Base-by-base conservation (phyloP, 2,329 filamentous ascomycete species). In the Fusarium cicatricum region DNA sequence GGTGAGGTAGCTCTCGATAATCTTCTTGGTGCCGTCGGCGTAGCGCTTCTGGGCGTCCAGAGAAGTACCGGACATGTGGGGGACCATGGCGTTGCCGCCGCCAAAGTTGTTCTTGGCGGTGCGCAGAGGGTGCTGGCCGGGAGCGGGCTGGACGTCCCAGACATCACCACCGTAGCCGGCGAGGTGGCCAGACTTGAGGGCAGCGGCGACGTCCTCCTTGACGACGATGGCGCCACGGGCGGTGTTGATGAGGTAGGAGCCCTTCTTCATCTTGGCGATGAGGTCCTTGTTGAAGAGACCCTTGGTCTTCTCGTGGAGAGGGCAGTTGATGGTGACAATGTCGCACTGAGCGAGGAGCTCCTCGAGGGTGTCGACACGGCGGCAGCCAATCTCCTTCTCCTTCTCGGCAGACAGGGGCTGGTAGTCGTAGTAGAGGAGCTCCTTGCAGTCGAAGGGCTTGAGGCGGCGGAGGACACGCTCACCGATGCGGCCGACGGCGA, bases 391-490 rank as follows among this genome's bases (percentile, higher is more conserved):
- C 84, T 97, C 94, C 79, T 90, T 87, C 87, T 98, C 93, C 71
- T 87, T 83, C 82, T 97, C 92, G 58, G 91, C 73, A 58, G 80
- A 84, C 65, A 99, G 85, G 46, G 94, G 92, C 85, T 99, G 95
- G 90, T 99, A 99, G 83, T 99, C 95, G 77, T 91, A 98, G 90
- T 99, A 99, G 64, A 98, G 87, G 44, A 99, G 87, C 85, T 98
- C 94, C 89, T 97, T 97, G 91, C 95, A 99, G 84, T 97, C 94
- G 75, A 99, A 99, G 67, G 93, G 83, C 88, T 96, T 96, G 72
- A 99, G 89, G 67, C 95, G 89, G 78, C 94, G 90, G 70, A 99
- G 87, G 55, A 99, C 95, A 80, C 95, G 93, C 88, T 98, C 93
- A 72, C 95, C 95, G 71, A 99, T 99, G 76, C 95, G 92, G 77